Base-by-base conservation (phyloP, 768 basidiomycete genomes). In the Boletus subparvulus region DNA sequence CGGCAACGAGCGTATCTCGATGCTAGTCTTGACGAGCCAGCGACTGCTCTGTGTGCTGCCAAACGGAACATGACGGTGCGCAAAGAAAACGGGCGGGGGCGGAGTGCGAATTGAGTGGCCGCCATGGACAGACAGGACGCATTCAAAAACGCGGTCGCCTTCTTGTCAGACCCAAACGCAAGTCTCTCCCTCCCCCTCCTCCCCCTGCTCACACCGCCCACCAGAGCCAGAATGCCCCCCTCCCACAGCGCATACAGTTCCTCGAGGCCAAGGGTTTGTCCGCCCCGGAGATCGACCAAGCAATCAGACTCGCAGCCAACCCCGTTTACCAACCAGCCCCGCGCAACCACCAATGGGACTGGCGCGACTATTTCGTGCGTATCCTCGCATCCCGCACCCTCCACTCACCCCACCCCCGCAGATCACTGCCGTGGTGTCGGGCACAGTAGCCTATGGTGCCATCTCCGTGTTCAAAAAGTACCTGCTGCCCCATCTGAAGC, bases 331-430 rank as follows among this genome's bases (percentile, higher is more conserved):
- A 71, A 3, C 74, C 78, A 19, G 73, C 77, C 59, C 69, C 74
- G 16, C 78, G 75, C 65, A 73, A 73, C 26, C 65, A 74, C 24
- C 84, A 82, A 10, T 86, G 91, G 83, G 96, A 98, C 71, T 99
- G 97, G 97, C 80, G 95, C 55, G 97, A 99, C 74, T 93, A 96
- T 72, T 99, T 98, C 70, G 94, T 95, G 68, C 67, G 91, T 77
- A 13, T 17, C 5, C n/a, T 12, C 40, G 4, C 40, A 7, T 45
- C 16, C 48, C 35, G 16, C 30, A 0, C 4, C 10, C 13, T 3
- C 2, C 21, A 17, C 49, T 62, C 69, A 62, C 62, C 58, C 72
- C 65, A 58, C 14, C 33, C 35, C 28, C 19, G 8, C 67, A 98
- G 95, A 95, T 99, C 65, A 92, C 95, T 69, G 87, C 89, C 13